Evolutionary conservation across 2,329 filamentous ascomycete species (phyloP), one percentile per base, ranked within the genome.

Genomic region (Colletotrichum sublineola): DNA sequence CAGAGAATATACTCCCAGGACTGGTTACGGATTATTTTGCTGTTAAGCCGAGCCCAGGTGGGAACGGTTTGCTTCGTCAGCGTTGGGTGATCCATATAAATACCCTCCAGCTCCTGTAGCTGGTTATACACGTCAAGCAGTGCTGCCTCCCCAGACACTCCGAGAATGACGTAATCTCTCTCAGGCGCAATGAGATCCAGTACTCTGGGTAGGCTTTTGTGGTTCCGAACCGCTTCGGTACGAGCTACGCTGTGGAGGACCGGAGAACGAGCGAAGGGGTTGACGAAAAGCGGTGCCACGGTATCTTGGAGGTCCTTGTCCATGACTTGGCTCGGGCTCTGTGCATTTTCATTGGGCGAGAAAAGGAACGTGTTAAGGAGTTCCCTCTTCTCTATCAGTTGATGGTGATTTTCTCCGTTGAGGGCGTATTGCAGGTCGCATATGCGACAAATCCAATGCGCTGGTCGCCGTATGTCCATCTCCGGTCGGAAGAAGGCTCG

Each of bases 1-100:
- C 66, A 69, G 3, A 72, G 9, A 5, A 33, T 20, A 15, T 72
- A 29, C 33, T 72, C 70, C 70, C 60, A 65, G 11, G 38, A 3
- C 46, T 64, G 55, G 6, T 58, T 55, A 29, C 44, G 40, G 11
- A 15, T 20, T 42, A 3, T 63, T 38, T 38, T 40, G 8, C 29
- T 3, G 15, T 63, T 63, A 9, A 40, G n/a, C 15, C 24, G n/a
- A 31, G 33, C 46, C 61, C 48, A 31, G 9, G 9, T 12, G 8
- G 24, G 18, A 9, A 31, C 5, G 2, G 12, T 15, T 18, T 60
- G 53, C 24, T 15, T 40, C 7, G 66, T 65, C 11, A 60, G 24
- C 1, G 31, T 36, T 1, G 60, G 60, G 8, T 73, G 50, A 18
- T 73, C 67, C 2, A n/a, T 36, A 8, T 52, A 44, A 11, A 61